Evolutionary conservation across 2,329 filamentous ascomycete genomes (phyloP), one percentile per base, ranked within the genome.

Genomic region (Chaetomium sp.): DNA sequence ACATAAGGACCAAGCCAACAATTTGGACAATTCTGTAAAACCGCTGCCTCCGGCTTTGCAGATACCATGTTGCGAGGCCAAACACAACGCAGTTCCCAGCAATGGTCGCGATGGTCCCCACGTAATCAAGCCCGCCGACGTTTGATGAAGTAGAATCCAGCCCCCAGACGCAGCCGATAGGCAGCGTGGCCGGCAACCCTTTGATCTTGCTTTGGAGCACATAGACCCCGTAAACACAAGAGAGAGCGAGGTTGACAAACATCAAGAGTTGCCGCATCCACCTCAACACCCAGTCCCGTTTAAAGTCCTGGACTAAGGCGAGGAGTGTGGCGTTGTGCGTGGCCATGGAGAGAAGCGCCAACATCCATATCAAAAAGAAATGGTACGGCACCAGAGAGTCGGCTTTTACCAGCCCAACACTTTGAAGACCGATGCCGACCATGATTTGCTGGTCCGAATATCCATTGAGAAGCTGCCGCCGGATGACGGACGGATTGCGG

Each of bases 281-380:
- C 46, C 83, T 74, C 49, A 87, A 71, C 0, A 87, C 80, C 80
- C 81, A 83, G 68, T 87, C 84, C 35, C 84, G 72, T 60, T 80
- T 81, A 70, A 85, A 86, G 64, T 87, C 83, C 64, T 80, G 79
- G 1, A 84, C 80, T 37, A 87, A 75, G 1, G 81, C 82, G n/a
- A 87, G 74, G 12, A 87, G 71, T 0, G 83, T 82, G 4, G 81
- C 76, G 56, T 86, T 83, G 67, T 87, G 84, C 2, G 84, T 85
- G 1, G 82, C 80, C 60, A 82, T 86, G 12, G 82, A 82, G 6
- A 87, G 73, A 10, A 86, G 69, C 0, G 81, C 82, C 1, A 87
- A 71, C 72, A 86, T 84, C 84, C 84, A 87, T 61, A 87, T 79
- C 53, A 87, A 77, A 71, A 87, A 87, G 72, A 87, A 86, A 69